Evolutionary conservation across 352 stramenopile species (phyloP).

Genomic region (Synura sp.): DNA sequence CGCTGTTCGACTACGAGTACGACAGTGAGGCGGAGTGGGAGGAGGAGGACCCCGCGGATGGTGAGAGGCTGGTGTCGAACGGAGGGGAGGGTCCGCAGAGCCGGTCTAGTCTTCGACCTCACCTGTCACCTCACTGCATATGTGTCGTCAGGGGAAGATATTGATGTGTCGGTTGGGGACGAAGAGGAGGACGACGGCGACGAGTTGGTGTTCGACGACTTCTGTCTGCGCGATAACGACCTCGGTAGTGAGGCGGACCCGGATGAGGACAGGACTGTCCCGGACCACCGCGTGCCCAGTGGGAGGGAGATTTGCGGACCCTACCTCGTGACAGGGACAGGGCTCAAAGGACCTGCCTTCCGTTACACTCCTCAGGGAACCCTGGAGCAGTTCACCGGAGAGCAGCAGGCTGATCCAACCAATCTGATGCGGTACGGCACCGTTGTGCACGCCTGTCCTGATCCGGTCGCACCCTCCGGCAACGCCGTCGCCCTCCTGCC

Average conservation of each 20-base stretch:
- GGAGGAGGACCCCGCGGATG: background rate
- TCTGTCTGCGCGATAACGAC: background rate
- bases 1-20: background rate
- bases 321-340: no score
- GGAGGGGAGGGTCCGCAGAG: background rate
- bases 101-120: background rate
- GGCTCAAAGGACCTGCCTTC: no score
- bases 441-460: no score
- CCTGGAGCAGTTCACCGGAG: no score
- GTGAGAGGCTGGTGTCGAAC: no score
- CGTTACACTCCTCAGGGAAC: no score
- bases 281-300: no score
- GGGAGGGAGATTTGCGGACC: no score
- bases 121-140: background rate
- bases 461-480: no score
- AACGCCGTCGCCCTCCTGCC: no score
- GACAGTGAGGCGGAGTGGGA: constrained; percentile 21
- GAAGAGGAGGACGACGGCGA: background rate
- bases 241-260: background rate
- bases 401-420: no score
- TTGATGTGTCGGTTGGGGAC: background rate
- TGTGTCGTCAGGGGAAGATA: background rate
- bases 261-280: background rate
- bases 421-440: no score
- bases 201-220: background rate